Evolutionary conservation across 164 flowering plant genomes (phyloP).

Genomic region (Platanus orientalis): DNA sequence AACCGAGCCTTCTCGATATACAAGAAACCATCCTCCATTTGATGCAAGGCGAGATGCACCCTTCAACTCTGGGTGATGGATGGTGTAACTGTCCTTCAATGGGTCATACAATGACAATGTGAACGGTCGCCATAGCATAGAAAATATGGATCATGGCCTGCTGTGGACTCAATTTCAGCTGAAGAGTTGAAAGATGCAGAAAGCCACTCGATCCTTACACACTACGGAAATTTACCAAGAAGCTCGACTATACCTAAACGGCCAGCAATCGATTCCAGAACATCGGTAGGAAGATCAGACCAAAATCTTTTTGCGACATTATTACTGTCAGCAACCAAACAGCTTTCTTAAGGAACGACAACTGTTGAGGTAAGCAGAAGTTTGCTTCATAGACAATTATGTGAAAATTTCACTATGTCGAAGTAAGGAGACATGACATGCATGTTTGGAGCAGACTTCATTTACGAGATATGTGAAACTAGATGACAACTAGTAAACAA

Average conservation of each 20-base stretch:
- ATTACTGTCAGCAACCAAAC: neutral
- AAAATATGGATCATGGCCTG: slow-evolving; percentile 12
- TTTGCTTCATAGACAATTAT: too few relatives aligned
- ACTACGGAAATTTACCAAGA: slow-evolving; percentile 17
- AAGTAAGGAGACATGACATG: too few relatives aligned
- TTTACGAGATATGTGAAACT: too few relatives aligned
- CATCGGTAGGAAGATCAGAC: slow-evolving; percentile 20
- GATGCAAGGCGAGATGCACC: slow-evolving; percentile 30
- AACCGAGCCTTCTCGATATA: slow-evolving; percentile 8
- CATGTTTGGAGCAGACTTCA: too few relatives aligned
- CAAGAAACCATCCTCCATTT: slow-evolving; percentile 26
- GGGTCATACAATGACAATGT: neutral
- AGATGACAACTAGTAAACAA: too few relatives aligned
- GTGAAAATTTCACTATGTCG: too few relatives aligned
- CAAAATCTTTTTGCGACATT: slow-evolving; percentile 10
- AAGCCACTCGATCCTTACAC: slow-evolving; percentile 25
- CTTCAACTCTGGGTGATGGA: slow-evolving; percentile 18
- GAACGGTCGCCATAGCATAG: slow-evolving; percentile 6
- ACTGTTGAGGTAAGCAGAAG: too few relatives aligned
- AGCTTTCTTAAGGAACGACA: neutral
- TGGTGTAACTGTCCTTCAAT: neutral
- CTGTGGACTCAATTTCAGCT: slow-evolving; percentile 5
- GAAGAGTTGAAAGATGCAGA: slow-evolving; percentile 16
- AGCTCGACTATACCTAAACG: slow-evolving; percentile 13
- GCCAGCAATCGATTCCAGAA: slow-evolving; percentile 13